Evolutionary conservation across 2,329 filamentous ascomycete species (phyloP).

Genomic region (Chrysoporthe austroafricana): DNA sequence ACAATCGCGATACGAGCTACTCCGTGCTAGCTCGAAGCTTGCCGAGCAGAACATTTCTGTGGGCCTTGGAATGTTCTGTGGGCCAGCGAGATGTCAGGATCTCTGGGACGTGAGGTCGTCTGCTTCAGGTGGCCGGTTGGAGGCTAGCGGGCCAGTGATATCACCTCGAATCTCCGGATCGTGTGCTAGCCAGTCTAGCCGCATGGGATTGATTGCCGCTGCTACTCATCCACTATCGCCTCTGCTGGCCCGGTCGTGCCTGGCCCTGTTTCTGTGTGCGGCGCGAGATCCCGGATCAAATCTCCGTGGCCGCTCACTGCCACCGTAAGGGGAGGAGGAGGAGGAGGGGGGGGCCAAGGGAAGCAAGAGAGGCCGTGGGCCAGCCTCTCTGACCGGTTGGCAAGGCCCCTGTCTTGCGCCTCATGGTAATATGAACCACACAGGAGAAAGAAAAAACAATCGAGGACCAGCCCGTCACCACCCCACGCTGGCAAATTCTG

Average conservation of each 20-base stretch:
- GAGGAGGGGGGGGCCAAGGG: not conserved
- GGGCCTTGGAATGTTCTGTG: slow-evolving; percentile 21
- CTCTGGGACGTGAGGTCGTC: slow-evolving; percentile 21
- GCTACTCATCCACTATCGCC: not conserved
- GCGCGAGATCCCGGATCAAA: slow-evolving; percentile 17
- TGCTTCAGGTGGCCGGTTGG: slow-evolving; percentile 17
- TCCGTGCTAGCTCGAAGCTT: not conserved
- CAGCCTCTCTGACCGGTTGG: not conserved
- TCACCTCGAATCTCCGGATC: slow-evolving; percentile 17
- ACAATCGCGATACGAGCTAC: slow-evolving; percentile 9
- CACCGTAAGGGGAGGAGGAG: not conserved
- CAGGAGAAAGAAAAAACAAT: not conserved
- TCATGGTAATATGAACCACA: not conserved
- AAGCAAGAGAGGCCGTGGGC: not conserved
- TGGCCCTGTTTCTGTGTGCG: slow-evolving; percentile 3
- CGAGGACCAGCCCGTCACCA: not conserved
- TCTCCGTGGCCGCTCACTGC: slow-evolving; percentile 7
- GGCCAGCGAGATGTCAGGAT: slow-evolving; percentile 25
- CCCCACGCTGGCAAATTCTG: slow-evolving; percentile 8
- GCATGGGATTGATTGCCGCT: slow-evolving; percentile 7
- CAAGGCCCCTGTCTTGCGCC: not conserved
- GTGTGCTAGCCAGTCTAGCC: slow-evolving; percentile 10
- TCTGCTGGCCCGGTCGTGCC: not conserved
- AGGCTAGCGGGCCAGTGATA: slow-evolving; percentile 8
- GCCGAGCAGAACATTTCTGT: slow-evolving; percentile 17